Conservation (phyloP, 371 early-diverging fungal species). For the Apophysomyces elegans region DNA sequence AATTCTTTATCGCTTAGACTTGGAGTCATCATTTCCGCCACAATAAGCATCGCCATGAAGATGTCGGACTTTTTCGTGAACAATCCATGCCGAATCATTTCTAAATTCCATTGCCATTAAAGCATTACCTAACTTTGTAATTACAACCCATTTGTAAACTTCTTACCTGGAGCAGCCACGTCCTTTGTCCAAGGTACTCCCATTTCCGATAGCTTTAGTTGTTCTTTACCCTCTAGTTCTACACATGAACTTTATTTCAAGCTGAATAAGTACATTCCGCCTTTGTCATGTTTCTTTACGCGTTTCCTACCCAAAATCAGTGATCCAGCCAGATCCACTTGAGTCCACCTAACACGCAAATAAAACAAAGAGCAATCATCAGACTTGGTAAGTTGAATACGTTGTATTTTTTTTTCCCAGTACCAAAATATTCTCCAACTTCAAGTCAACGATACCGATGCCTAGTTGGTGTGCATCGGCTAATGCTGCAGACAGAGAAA, state of each 20-base stretch:
- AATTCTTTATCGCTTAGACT: constrained; percentile 30
- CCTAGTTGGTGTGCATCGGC: constrained; percentile 32
- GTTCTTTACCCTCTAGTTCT: constrained; percentile 18
- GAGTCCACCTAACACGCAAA: constrained; percentile 24
- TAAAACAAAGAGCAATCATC: neutral
- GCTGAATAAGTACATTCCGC: neutral
- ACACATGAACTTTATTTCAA: constrained; percentile 32
- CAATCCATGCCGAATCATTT: constrained; percentile 24
- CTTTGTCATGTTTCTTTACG: neutral
- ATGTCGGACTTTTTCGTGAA: constrained; percentile 41
- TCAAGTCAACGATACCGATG: constrained; percentile 46
- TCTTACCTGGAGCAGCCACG: constrained; percentile 41
- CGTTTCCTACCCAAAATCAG: constrained; percentile 40
- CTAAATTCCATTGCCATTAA: constrained; percentile 2
- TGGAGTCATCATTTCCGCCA: constrained; percentile 36
- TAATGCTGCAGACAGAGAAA: constrained; percentile 39
- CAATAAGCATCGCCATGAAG: constrained; percentile 40
- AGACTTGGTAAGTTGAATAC: too few species aligned
- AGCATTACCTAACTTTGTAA: too few species aligned
- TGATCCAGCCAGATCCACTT: constrained; percentile 36
- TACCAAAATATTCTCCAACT: constrained; percentile 42
- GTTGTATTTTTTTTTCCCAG: neutral
- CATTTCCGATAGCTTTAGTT: constrained; percentile 12
- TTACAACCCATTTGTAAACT: neutral
- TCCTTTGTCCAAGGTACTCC: constrained; percentile 35